Evolutionary conservation across 108 stramenopile species (phyloP).

Genomic region (Nitzschia inconspicua): DNA sequence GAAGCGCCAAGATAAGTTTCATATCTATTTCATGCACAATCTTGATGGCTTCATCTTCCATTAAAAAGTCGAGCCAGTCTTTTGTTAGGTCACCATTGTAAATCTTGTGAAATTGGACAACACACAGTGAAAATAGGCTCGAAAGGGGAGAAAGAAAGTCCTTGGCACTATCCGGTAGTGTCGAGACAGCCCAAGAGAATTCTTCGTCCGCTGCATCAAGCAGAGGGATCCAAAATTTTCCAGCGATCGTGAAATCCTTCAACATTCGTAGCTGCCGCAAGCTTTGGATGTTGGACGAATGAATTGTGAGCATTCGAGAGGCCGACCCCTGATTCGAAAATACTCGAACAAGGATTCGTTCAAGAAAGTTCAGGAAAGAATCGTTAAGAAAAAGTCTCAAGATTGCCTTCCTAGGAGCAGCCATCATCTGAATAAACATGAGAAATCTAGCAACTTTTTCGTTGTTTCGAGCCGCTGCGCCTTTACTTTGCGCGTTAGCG

Average conservation of each 20-base stretch:
- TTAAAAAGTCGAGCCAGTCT: constrained; percentile 81
- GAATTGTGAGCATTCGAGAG: constrained; percentile 68
- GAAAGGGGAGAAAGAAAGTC: constrained; percentile 64
- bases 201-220: constrained; percentile 84
- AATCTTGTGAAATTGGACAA: constrained; percentile 73
- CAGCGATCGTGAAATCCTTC: constrained; percentile 72
- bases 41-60: constrained; percentile 67
- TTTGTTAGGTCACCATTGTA: constrained; percentile 48
- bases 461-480: constrained; percentile 65
- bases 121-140: constrained; percentile 80
- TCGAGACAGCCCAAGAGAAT: constrained; percentile 55
- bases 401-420: constrained; percentile 63
- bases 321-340: constrained; percentile 56
- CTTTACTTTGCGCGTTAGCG: constrained; percentile 29
- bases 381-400: constrained; percentile 54
- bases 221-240: constrained; percentile 78
- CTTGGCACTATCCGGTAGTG: constrained; percentile 58
- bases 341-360: constrained; percentile 66
- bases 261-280: constrained; percentile 72
- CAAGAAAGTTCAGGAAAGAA: constrained; percentile 56
- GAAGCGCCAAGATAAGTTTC: constrained; percentile 65
- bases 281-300: constrained; percentile 53
- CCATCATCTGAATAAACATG: constrained; percentile 55
- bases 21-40: constrained; percentile 83
- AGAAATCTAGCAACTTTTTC: constrained; percentile 58